Evolutionary conservation across 371 early-diverging fungal species (phyloP).

Genomic region (Rhizopus delemar): DNA sequence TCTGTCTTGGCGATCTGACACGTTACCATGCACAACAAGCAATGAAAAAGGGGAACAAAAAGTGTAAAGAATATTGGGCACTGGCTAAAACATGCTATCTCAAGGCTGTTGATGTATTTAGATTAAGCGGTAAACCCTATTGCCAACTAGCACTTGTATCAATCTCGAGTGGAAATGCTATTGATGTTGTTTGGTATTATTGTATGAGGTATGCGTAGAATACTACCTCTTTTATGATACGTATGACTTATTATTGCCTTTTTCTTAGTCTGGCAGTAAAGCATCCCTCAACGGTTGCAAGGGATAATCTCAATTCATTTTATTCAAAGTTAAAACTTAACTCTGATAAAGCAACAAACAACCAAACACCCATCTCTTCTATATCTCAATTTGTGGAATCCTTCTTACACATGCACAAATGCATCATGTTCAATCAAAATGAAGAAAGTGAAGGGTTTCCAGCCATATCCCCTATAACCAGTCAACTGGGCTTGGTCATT

Average conservation of each 20-base stretch:
- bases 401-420: constrained; percentile 44
- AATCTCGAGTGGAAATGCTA: constrained; percentile 43
- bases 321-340: constrained; percentile 44
- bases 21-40: constrained; percentile 49
- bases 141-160: constrained; percentile 50
- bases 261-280: constrained; percentile 42
- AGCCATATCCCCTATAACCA: constrained; percentile 7
- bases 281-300: constrained; percentile 39
- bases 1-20: constrained; percentile 54
- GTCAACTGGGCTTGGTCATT: constrained; percentile 10
- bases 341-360: constrained; percentile 2
- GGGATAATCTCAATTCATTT: constrained; percentile 48
- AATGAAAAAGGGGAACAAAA: constrained; percentile 14
- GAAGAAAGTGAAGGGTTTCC: constrained; percentile 18
- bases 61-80: constrained; percentile 31
- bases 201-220: constrained; percentile 43
- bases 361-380: background rate
- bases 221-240: too few species aligned
- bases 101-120: constrained; percentile 45
- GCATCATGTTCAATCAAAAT: constrained; percentile 36
- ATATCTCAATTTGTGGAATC: constrained; percentile 41
- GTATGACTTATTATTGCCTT: background rate
- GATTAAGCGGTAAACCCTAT: constrained; percentile 52
- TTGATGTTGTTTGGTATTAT: constrained; percentile 58
- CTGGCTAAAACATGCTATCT: constrained; percentile 45